Conservation (phyloP, 164 flowering plant genomes). For the Litsea cubeba region DNA sequence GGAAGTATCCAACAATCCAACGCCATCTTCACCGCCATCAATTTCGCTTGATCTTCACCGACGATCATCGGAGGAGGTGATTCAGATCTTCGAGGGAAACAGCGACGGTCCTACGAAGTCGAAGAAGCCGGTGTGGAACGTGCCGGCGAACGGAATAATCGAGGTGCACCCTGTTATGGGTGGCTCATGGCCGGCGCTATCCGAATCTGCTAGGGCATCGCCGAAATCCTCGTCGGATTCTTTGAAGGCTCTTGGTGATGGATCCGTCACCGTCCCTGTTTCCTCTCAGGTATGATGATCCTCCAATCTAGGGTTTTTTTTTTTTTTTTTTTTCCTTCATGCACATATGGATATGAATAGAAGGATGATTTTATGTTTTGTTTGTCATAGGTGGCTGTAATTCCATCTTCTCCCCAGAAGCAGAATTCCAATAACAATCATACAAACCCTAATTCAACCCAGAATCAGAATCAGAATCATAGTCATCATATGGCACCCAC, state of each 20-base stretch:
- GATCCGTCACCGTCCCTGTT: constrained; percentile 31
- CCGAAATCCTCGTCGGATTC: constrained; percentile 44
- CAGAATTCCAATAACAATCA: constrained; percentile 19
- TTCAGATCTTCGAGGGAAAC: background rate
- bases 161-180: constrained; percentile 48
- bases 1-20: background rate
- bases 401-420: constrained; percentile 29
- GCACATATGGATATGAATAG: background rate
- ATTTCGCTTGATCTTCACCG: background rate
- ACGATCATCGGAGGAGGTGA: background rate
- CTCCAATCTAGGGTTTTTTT: background rate
- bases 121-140: constrained; percentile 73
- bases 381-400: constrained; percentile 33
- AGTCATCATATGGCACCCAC: constrained; percentile 21
- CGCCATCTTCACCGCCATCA: background rate
- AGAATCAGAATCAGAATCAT: constrained; percentile 18
- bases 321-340: background rate
- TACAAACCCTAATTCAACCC: constrained; percentile 34
- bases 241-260: constrained; percentile 35
- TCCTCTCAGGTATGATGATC: constrained; percentile 6
- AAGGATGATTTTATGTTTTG: background rate
- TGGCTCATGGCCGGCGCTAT: constrained; percentile 63
- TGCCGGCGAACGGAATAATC: constrained; percentile 40
- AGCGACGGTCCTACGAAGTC: constrained; percentile 32
- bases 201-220: constrained; percentile 52